Percentiles rank a stretch among this genome's conserved stretches.
These are phyloP conservation scores for Gastrolobium bilobum DNA, from an alignment of 306 rosid genomes.

Conservation along the genomic window DNA sequence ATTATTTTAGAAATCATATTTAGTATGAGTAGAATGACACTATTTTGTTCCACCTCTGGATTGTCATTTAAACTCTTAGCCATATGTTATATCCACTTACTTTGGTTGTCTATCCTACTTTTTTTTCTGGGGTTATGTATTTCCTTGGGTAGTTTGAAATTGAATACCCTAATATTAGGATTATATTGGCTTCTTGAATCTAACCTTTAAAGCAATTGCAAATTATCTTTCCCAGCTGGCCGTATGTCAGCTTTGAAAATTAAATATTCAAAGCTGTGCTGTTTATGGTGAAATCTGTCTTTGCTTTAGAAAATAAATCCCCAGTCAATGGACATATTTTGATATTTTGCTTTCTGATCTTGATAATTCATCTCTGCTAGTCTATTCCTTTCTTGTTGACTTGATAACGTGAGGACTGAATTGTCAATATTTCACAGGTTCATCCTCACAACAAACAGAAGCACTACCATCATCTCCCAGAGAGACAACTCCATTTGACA, in stretches of 20 bases:
- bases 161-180: slow-evolving; percentile 3
- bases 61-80: not conserved
- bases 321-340: slow-evolving; percentile 19
- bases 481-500: slow-evolving; percentile 61
- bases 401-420: slow-evolving; percentile 28
- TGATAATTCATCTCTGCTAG: not conserved
- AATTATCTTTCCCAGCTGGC: not conserved
- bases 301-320: not conserved
- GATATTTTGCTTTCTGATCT: slow-evolving; percentile 31
- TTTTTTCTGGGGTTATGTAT: not conserved
- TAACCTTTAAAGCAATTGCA: not conserved
- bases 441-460: slow-evolving; percentile 65
- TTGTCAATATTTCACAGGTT: slow-evolving; percentile 56
- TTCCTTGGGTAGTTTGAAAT: not conserved
- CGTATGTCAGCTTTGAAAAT: not conserved
- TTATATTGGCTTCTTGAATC: not conserved
- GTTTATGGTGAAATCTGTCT: not conserved
- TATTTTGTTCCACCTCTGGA: not conserved
- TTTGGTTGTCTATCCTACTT: no score
- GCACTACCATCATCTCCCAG: slow-evolving; percentile 70
- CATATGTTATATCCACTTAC: no score
- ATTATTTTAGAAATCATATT: no score
- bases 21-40: no score
- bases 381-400: slow-evolving; percentile 25
- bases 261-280: slow-evolving; percentile 18